phyloP scores from a whole-genome alignment of 192 early-diverging fungal genomes.

The Anaeromyces robustus region DNA sequence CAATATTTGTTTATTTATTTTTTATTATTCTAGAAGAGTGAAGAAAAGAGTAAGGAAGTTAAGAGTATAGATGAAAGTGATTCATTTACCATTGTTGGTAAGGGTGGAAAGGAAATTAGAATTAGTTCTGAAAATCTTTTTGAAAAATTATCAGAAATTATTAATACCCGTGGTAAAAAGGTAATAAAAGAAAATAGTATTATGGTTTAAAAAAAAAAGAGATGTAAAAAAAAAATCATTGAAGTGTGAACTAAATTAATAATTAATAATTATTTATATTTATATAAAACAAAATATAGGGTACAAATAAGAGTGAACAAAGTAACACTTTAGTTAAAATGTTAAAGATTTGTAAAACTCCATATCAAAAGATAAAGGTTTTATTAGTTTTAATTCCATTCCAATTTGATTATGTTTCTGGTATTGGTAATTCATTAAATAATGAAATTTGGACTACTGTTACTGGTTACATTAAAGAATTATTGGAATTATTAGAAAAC shows the following conservation, averaged over 20 bases:
- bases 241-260: no score
- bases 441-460: conserved; percentile 57
- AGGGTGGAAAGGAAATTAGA: conserved; percentile 24
- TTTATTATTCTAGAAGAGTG: conserved; percentile 8
- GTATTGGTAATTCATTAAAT: conserved; percentile 50
- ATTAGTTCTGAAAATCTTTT: conserved; percentile 60
- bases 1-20: no score
- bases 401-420: conserved; percentile 67
- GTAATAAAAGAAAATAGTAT: conserved; percentile 13
- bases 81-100: conserved; percentile 27
- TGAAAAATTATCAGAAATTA: conserved; percentile 62
- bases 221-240: no score
- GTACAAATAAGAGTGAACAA: conserved; percentile 69
- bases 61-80: conserved; percentile 9
- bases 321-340: conserved; percentile 22
- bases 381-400: conserved; percentile 73
- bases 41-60: conserved; percentile 7
- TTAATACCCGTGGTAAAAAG: conserved; percentile 82
- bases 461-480: conserved; percentile 40
- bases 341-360: conserved; percentile 47
- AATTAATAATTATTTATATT: no score
- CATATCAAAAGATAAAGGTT: conserved; percentile 69
- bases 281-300: conserved; percentile 30
- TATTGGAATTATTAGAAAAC: conserved; percentile 63
- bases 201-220: not conserved